Percentiles rank a stretch among this genome's conserved stretches.
Conservation (phyloP, 2,329 filamentous ascomycete genomes). For the Hymenoscyphus albidus region DNA sequence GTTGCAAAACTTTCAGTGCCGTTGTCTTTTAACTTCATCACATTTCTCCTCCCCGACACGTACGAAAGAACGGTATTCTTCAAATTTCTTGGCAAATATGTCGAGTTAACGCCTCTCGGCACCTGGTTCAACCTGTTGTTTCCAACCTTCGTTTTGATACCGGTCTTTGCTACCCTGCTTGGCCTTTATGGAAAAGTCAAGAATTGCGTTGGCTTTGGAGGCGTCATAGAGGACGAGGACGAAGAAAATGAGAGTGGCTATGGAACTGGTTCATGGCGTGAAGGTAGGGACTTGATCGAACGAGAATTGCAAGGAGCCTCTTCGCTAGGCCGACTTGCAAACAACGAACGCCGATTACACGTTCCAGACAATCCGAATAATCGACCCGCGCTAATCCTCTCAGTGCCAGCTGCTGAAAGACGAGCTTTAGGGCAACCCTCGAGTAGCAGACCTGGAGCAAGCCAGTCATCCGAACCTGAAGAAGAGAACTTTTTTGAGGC, state of each 20-base stretch:
- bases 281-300: slow-evolving; percentile 86
- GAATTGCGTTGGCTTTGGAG: slow-evolving; percentile 69
- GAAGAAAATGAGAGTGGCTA: slow-evolving; percentile 61
- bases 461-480: slow-evolving; percentile 50
- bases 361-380: slow-evolving; percentile 31
- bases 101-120: slow-evolving; percentile 79
- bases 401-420: slow-evolving; percentile 32
- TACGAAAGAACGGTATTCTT: slow-evolving; percentile 82
- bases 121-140: slow-evolving; percentile 85
- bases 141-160: slow-evolving; percentile 80
- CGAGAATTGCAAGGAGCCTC: slow-evolving; percentile 70
- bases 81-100: slow-evolving; percentile 74
- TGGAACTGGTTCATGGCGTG: slow-evolving; percentile 82
- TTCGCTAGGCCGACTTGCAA: slow-evolving; percentile 44
- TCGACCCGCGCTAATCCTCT: slow-evolving; percentile 24
- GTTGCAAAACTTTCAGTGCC: slow-evolving; percentile 91
- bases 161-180: slow-evolving; percentile 81
- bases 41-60: slow-evolving; percentile 71
- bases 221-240: slow-evolving; percentile 66
- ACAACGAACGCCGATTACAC: slow-evolving; percentile 20
- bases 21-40: slow-evolving; percentile 93
- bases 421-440: slow-evolving; percentile 33
- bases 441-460: slow-evolving; percentile 27
- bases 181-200: slow-evolving; percentile 82
- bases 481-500: slow-evolving; percentile 81